Percentiles rank a stretch among this genome's conserved stretches.
These are phyloP conservation scores for Lipomyces oligophaga DNA, from an alignment of 805 yeast species.

Conservation along the genomic window DNA sequence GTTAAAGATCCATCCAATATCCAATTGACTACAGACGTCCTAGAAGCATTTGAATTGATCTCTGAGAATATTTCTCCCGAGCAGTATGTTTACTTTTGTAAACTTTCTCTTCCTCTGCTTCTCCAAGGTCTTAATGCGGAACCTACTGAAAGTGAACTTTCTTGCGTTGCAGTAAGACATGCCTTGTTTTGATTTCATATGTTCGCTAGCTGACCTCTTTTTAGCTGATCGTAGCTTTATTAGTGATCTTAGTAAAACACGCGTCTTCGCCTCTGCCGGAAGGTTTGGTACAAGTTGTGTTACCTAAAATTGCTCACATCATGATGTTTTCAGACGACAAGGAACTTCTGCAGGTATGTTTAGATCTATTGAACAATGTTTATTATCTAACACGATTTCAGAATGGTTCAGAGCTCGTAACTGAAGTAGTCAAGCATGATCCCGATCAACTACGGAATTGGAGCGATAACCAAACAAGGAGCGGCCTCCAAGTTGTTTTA, in stretches of 20 bases:
- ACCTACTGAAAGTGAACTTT: conserved; percentile 11
- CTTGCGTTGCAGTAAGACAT: conserved; percentile 7
- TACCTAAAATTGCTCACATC: conserved; percentile 20
- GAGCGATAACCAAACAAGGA: conserved; percentile 32
- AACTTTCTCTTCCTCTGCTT: conserved; percentile 25
- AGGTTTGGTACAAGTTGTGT: conserved; percentile 22
- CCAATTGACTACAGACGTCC: conserved; percentile 60
- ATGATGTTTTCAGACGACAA: conserved; percentile 21
- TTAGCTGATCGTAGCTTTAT: conserved; percentile 18
- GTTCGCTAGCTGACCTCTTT: background rate
- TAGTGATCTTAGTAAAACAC: conserved; percentile 18
- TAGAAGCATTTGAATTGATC: conserved; percentile 63
- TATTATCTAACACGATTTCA: background rate
- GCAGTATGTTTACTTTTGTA: conserved; percentile 34
- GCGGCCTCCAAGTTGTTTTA: conserved; percentile 57
- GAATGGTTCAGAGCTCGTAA: conserved; percentile 69
- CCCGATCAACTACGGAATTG: conserved; percentile 31
- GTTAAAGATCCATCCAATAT: conserved; percentile 72
- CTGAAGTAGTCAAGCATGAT: conserved; percentile 50
- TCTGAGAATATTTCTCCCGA: conserved; percentile 41
- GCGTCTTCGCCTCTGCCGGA: conserved; percentile 27
- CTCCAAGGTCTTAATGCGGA: conserved; percentile 7
- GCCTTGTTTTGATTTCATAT: background rate
- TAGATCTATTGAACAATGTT: background rate
- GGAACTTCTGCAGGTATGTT: conserved; percentile 20